Evolutionary conservation across 805 yeast genomes (phyloP), one percentile per base, ranked within the genome.

Genomic region (Brettanomyces anomalus): DNA sequence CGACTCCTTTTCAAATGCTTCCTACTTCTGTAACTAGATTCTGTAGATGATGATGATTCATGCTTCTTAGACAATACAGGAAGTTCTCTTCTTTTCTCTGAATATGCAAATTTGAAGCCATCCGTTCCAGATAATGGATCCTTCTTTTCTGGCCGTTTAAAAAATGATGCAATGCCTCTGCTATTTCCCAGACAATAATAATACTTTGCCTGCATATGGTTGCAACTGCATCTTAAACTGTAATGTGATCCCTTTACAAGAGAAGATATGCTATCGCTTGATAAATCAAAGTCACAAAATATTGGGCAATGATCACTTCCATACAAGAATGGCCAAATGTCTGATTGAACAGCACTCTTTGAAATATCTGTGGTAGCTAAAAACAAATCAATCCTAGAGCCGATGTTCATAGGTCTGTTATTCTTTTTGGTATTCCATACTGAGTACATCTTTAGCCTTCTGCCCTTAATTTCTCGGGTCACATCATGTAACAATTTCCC

Each of bases 241-340:
- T 40, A 40, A 4, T 17, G 17, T 3, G 21, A n/a, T 5, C 49
- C 39, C n/a, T 20, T 30, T 5, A 15, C 28, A 16, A 43, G 30
- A 11, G 41, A 19, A 5, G 21, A 10, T 4, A 42, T 4, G 10
- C 11, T 3, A 4, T 30, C 15, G 3, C 28, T 20, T 10, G 39
- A 38, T 6, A 58, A 43, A 33, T 65, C 63, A 36, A 88, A 54
- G 57, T 87, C 97, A 1, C 87, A 71, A 54, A 60, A 87, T 0
- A 87, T 76, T 0, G 98, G 98, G 60, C 97, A 90, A 61, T 90
- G 98, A 58, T 90, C 98, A 0, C 96, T 86, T 0, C 98, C 98
- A 57, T 74, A 65, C 1, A 89, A 53, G 36, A 70, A 70, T 0
- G 87, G 81, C 72, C 84, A 72, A n/a, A 85, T 84, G 47, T 48